phyloP scores from a whole-genome alignment of 108 stramenopile genomes.

The Cyclostephanos tholiformis region DNA sequence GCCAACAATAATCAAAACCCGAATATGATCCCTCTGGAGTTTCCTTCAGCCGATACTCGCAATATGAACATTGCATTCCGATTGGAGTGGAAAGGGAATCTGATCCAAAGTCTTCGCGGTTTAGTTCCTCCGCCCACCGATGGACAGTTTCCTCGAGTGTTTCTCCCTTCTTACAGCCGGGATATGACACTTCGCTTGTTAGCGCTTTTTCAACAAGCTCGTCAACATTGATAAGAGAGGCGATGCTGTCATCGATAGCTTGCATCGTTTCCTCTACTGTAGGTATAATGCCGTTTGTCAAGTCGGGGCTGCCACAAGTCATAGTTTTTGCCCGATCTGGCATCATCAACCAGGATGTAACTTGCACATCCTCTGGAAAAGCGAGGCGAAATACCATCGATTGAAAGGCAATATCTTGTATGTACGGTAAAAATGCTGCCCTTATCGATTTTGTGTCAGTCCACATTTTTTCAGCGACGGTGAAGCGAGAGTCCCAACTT shows the following conservation, averaged over 20 bases:
- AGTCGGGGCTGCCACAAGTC: background rate
- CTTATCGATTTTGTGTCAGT: constrained; percentile 37
- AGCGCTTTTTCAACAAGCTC: constrained; percentile 46
- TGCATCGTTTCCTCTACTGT: constrained; percentile 29
- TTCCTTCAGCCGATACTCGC: constrained; percentile 49
- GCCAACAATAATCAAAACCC: constrained; percentile 56
- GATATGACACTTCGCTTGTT: constrained; percentile 34
- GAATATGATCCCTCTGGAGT: constrained; percentile 12
- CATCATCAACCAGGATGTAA: constrained; percentile 57
- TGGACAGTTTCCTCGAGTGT: constrained; percentile 26
- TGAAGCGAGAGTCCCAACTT: constrained; percentile 45
- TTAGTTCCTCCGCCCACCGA: constrained; percentile 41
- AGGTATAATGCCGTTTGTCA: constrained; percentile 6
- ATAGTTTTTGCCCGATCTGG: constrained; percentile 47
- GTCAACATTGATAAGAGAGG: constrained; percentile 49
- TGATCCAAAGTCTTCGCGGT: constrained; percentile 17
- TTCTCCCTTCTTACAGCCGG: constrained; percentile 43
- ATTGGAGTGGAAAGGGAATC: constrained; percentile 29
- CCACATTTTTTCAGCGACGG: constrained; percentile 36
- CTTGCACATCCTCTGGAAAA: constrained; percentile 40
- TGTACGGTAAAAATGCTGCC: constrained; percentile 44
- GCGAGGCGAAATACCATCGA: constrained; percentile 39
- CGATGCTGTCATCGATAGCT: constrained; percentile 40
- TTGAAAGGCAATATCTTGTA: constrained; percentile 62
- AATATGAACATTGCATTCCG: constrained; percentile 51